Evolutionary conservation across 2,329 filamentous ascomycete genomes (phyloP).

Genomic region (Pyrenochaeta sp.): DNA sequence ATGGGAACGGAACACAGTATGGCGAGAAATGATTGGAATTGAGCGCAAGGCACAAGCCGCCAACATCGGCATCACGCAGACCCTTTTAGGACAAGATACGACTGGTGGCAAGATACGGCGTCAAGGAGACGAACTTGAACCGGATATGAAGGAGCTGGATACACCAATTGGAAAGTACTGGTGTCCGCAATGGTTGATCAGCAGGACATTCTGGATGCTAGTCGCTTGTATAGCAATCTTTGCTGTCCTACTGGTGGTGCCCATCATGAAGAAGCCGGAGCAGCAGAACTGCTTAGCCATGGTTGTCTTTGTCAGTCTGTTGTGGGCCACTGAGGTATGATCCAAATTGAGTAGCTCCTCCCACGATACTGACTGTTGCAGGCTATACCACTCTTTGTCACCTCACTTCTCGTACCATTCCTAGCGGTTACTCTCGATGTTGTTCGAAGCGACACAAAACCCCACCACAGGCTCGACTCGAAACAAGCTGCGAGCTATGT

Average conservation of each 20-base stretch:
- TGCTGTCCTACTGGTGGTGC: conserved; percentile 74
- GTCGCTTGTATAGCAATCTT: conserved; percentile 77
- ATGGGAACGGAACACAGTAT: conserved; percentile 98
- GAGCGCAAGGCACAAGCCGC: conserved; percentile 95
- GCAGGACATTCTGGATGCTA: conserved; percentile 80
- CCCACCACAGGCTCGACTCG: conserved; percentile 75
- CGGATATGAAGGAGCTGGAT: conserved; percentile 71
- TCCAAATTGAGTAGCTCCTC: neutral
- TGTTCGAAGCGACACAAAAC: conserved; percentile 77
- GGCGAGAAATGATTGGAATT: conserved; percentile 98
- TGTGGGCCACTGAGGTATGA: conserved; percentile 92
- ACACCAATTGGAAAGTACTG: conserved; percentile 82
- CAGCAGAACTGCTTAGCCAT: conserved; percentile 97
- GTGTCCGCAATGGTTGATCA: conserved; percentile 84
- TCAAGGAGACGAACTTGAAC: conserved; percentile 82
- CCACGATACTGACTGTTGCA: conserved; percentile 48
- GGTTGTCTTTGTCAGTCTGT: conserved; percentile 88
- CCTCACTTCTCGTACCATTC: conserved; percentile 91
- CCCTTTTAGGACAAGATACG: conserved; percentile 78
- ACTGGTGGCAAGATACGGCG: conserved; percentile 73
- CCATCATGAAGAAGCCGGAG: conserved; percentile 85
- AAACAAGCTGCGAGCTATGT: conserved; percentile 84
- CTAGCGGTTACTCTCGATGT: conserved; percentile 87
- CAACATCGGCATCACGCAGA: conserved; percentile 80
- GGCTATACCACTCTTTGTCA: conserved; percentile 97